Conservation (phyloP, 352 stramenopile genomes). For the Phytophthora megakarya region DNA sequence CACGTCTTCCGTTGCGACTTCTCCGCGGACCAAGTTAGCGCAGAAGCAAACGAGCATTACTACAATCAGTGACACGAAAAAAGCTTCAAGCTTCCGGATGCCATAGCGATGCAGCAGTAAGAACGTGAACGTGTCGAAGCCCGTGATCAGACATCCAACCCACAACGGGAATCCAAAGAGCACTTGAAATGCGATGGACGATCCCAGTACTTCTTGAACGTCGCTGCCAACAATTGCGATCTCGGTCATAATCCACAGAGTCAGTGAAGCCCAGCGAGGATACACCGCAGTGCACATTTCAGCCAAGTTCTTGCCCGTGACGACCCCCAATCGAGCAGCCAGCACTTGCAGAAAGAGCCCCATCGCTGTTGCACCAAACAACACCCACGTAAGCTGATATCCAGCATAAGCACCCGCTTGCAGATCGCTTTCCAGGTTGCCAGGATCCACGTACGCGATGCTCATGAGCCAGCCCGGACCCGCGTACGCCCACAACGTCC, state of each 20-base stretch:
- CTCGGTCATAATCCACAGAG: constrained; percentile 93
- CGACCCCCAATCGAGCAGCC: constrained; percentile 91
- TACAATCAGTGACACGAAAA: constrained; percentile 92
- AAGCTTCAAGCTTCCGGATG: constrained; percentile 92
- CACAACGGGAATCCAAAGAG: constrained; percentile 91
- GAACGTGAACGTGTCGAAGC: constrained; percentile 95
- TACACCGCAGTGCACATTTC: constrained; percentile 87
- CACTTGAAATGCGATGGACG: constrained; percentile 91
- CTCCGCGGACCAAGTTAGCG: constrained; percentile 88
- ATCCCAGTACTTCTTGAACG: constrained; percentile 93
- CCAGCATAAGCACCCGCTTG: constrained; percentile 90
- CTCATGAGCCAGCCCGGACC: constrained; percentile 92
- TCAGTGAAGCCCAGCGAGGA: constrained; percentile 69
- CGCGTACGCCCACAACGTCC: constrained; percentile 81
- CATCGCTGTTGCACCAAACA: constrained; percentile 90
- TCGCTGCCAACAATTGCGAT: constrained; percentile 93
- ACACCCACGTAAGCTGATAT: constrained; percentile 92
- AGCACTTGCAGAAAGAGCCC: constrained; percentile 94
- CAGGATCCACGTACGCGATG: constrained; percentile 96
- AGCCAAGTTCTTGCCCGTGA: constrained; percentile 92
- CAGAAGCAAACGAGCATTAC: constrained; percentile 95
- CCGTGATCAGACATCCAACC: constrained; percentile 89
- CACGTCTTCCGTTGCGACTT: constrained; percentile 69
- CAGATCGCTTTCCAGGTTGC: constrained; percentile 96
- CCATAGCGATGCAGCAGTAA: constrained; percentile 92